Evolutionary conservation across 306 rosid genomes (phyloP).

Genomic region (Crotalaria pallida): DNA sequence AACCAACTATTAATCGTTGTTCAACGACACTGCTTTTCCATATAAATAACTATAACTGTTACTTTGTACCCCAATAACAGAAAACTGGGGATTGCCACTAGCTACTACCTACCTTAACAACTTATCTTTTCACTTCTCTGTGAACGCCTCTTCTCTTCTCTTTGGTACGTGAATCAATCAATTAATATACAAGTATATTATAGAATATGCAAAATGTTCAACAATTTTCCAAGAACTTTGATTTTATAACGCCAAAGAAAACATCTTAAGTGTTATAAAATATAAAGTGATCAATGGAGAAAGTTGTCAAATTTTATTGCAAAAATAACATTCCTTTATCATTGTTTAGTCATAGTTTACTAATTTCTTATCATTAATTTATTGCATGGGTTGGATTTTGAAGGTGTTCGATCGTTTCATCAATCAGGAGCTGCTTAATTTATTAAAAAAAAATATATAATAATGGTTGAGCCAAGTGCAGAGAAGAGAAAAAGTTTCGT

Average conservation of each 20-base stretch:
- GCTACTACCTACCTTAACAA: slow-evolving; percentile 17
- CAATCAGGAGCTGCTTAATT: not conserved
- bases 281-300: too few relatives aligned
- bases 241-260: too few relatives aligned
- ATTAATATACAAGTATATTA: not conserved
- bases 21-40: too few relatives aligned
- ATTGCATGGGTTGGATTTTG: not conserved
- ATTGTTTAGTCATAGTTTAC: not conserved
- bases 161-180: not conserved
- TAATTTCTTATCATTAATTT: not conserved
- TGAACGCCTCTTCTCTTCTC: not conserved
- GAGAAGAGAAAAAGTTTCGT: slow-evolving; percentile 12
- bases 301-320: too few relatives aligned
- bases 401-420: not conserved
- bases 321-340: not conserved
- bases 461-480: too few relatives aligned
- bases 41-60: not conserved
- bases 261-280: too few relatives aligned
- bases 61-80: not conserved
- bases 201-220: not conserved
- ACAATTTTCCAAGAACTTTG: too few relatives aligned
- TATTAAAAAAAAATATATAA: too few relatives aligned
- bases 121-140: not conserved
- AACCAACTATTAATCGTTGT: not conserved
- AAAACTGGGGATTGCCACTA: not conserved